Conservation (phyloP, 345 rosid genomes). For the Salix caprea region DNA sequence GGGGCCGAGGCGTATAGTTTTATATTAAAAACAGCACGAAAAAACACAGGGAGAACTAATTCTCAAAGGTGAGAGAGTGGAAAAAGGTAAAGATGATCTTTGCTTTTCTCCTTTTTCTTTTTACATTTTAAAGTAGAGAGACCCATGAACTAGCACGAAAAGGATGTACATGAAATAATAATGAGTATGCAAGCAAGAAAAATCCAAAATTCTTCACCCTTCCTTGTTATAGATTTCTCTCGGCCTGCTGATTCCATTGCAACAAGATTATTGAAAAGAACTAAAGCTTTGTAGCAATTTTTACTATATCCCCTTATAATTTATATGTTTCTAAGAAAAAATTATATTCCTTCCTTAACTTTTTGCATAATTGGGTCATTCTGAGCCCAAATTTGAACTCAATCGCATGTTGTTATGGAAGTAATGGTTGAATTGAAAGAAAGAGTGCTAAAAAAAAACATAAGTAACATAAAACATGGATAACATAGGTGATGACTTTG, state of each 20-base stretch:
- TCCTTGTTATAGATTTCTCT: constrained; percentile 18
- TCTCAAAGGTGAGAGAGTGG: constrained; percentile 38
- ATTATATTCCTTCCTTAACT: no score
- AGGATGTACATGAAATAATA: constrained; percentile 12
- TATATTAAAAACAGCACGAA: constrained; percentile 38
- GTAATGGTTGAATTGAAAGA: no score
- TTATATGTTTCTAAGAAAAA: no score
- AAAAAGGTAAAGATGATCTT: constrained; percentile 33
- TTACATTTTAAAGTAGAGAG: constrained; percentile 19
- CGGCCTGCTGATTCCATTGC: constrained; percentile 32
- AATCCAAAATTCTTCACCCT: not conserved
- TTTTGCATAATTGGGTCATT: no score
- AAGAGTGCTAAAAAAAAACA: no score
- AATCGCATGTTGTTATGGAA: no score
- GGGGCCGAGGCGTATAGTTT: constrained; percentile 8
- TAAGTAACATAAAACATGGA: no score
- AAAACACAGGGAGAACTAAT: constrained; percentile 39
- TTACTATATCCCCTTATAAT: no score
- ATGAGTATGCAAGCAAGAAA: constrained; percentile 21
- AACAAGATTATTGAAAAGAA: not conserved
- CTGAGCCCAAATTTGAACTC: no score
- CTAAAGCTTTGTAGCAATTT: no score
- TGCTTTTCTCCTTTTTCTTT: constrained; percentile 9
- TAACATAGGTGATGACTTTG: no score
- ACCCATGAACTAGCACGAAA: constrained; percentile 16